Evolutionary conservation across 441 rosid genomes (phyloP), one percentile per base, ranked within the genome.

Genomic region (Eutrema salsugineum): DNA sequence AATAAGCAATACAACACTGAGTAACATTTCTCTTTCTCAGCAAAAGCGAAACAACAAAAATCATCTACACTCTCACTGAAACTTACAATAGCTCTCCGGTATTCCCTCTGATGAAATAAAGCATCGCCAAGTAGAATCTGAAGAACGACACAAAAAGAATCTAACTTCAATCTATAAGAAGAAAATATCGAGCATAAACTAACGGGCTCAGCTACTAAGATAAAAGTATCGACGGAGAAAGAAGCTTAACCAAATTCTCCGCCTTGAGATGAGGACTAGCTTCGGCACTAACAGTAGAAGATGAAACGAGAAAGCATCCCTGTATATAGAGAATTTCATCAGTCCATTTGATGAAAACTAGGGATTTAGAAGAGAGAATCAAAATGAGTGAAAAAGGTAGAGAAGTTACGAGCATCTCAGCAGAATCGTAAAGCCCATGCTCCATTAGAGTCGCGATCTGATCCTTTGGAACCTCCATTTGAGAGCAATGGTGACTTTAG

Each of bases 81-180:
- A 16, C 97, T 86, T 81, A 95, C 99, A 44, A 92, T 86, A 36
- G 98, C 96, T 75, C 99, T 81, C 28, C 96, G 81, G 71, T 82
- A 87, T 80, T 92, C 97, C 66, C 91, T 79, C 66, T 87, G 91
- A 10, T 90, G 94, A 81, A 84, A 82, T 77, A 95, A 81, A 28
- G 98, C 83, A 73, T 94, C 98, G 1, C 97, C 99, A 1, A 91
- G 88, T 77, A 89, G 83, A 83, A 95, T 82, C 99, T 95, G 85
- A 43, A 70, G 67, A 68, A 56, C 30, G 55, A 24, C 50, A 44
- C 12, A 43, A 2, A 46, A 62, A 56, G 11, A 68, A 14, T 62
- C 36, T 5, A 68, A 53, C 24, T 78, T 68, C 27, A 60, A 63
- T 24, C n/a, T 36, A 2, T 14, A 36, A 28, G 14, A 27, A 11